Percentiles rank a stretch among this genome's conserved stretches.
These are phyloP conservation scores for Kockiozyma suomiensis DNA, from an alignment of 805 yeast genomes.

Conservation along the genomic window DNA sequence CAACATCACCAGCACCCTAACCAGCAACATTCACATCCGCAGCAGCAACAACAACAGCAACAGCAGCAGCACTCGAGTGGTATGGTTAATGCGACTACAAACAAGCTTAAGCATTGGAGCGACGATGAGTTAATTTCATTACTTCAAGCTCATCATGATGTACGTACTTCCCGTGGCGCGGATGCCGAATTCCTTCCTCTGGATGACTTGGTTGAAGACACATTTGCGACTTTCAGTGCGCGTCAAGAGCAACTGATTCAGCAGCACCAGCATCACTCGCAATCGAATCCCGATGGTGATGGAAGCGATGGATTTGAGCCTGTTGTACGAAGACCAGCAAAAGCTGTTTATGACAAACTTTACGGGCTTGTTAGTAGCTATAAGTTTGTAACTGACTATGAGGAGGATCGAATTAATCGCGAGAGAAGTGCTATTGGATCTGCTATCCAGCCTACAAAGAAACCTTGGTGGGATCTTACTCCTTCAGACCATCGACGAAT, in stretches of 20 bases:
- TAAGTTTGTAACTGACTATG: conserved; percentile 33
- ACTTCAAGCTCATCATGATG: conserved; percentile 32
- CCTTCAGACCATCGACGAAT: conserved; percentile 29
- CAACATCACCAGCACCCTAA: neutral
- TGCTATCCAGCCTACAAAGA: conserved; percentile 11
- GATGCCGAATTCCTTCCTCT: conserved; percentile 27
- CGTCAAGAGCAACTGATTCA: conserved; percentile 25
- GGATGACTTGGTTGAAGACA: conserved; percentile 31
- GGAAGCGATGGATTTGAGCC: conserved; percentile 14
- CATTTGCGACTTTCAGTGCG: conserved; percentile 23
- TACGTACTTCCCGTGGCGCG: conserved; percentile 23
- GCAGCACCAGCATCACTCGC: conserved; percentile 13
- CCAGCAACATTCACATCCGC: neutral
- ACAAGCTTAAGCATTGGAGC: conserved; percentile 27
- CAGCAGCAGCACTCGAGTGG: neutral
- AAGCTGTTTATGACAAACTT: conserved; percentile 30
- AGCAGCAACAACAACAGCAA: neutral
- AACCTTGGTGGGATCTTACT: conserved; percentile 33
- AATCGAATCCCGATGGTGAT: neutral
- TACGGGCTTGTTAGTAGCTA: conserved; percentile 27
- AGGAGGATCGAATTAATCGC: conserved; percentile 24
- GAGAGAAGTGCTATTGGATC: conserved; percentile 22
- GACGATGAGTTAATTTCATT: conserved; percentile 30
- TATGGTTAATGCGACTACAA: conserved; percentile 9
- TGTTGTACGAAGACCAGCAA: conserved; percentile 23